Conservation (phyloP, 2,329 filamentous ascomycete species). For the Diaporthe longicolla region DNA sequence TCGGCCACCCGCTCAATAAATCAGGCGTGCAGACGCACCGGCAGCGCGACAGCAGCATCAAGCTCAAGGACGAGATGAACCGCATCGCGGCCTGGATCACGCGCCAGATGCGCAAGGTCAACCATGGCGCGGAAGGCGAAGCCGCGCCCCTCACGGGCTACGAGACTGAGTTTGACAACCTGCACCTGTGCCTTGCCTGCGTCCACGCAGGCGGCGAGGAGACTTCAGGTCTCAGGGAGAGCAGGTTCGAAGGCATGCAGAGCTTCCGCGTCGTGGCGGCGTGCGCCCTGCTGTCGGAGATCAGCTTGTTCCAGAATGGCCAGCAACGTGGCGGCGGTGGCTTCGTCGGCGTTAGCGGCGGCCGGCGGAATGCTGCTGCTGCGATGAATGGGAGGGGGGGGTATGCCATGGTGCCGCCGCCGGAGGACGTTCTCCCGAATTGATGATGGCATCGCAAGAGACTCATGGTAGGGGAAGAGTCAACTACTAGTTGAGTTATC, state of each 20-base stretch:
- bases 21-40: slow-evolving; percentile 62
- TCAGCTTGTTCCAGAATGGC: slow-evolving; percentile 38
- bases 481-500: too few species aligned
- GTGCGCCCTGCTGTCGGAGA: slow-evolving; percentile 50
- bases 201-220: slow-evolving; percentile 43
- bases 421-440: background rate
- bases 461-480: too few species aligned
- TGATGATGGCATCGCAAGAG: background rate
- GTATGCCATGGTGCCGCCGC: background rate
- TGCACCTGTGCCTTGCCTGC: slow-evolving; percentile 52
- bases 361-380: background rate
- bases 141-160: slow-evolving; percentile 31
- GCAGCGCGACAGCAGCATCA: slow-evolving; percentile 66
- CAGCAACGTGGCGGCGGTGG: slow-evolving; percentile 1
- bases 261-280: slow-evolving; percentile 52
- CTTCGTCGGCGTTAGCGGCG: slow-evolving; percentile 23
- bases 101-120: slow-evolving; percentile 50
- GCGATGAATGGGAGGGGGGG: background rate
- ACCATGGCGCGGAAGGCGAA: background rate
- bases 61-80: slow-evolving; percentile 67
- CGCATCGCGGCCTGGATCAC: slow-evolving; percentile 59
- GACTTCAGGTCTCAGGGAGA: background rate
- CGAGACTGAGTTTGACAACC: slow-evolving; percentile 40
- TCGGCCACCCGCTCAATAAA: slow-evolving; percentile 68
- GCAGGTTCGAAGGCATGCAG: slow-evolving; percentile 43